These are phyloP conservation scores for Globisporangium spinosum DNA, from an alignment of 352 stramenopile genomes.

Conservation along the genomic window DNA sequence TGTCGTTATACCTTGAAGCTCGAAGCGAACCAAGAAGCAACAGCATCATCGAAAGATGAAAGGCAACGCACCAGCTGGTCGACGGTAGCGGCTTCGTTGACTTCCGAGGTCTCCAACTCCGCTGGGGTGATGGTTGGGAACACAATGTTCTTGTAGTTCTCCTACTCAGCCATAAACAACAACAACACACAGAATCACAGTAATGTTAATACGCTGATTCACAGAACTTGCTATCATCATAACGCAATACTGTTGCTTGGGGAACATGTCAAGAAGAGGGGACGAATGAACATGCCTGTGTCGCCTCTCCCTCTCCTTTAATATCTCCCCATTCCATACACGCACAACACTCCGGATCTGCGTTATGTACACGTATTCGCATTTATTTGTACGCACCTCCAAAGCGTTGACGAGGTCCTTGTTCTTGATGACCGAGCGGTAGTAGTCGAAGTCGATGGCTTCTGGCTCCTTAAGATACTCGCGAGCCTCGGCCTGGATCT, in stretches of 20 bases:
- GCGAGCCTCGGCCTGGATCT: slow-evolving; percentile 72
- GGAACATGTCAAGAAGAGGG: not conserved
- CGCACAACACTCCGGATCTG: not conserved
- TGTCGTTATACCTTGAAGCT: not conserved
- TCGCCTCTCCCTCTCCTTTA: not conserved
- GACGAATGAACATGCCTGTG: not conserved
- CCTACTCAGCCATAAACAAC: slow-evolving; percentile 14
- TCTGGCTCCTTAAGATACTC: slow-evolving; percentile 74
- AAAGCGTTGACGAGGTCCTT: slow-evolving; percentile 84
- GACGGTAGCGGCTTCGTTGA: slow-evolving; percentile 81
- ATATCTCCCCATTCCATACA: not conserved
- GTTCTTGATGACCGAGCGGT: slow-evolving; percentile 85
- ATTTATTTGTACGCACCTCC: slow-evolving; percentile 31
- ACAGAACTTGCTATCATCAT: not conserved
- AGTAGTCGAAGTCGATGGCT: slow-evolving; percentile 85
- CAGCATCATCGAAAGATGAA: not conserved
- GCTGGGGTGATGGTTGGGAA: slow-evolving; percentile 77
- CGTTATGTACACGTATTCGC: not conserved
- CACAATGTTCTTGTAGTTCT: slow-evolving; percentile 84
- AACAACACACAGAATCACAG: not conserved
- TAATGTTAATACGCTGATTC: slow-evolving; percentile 2
- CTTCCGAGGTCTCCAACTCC: slow-evolving; percentile 59
- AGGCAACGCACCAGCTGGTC: slow-evolving; percentile 53
- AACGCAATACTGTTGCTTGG: not conserved
- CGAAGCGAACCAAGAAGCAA: not conserved